Evolutionary conservation across 106 monocot genomes (phyloP), one percentile per base, ranked within the genome.

Genomic region (Apostasia shenzhenica): DNA sequence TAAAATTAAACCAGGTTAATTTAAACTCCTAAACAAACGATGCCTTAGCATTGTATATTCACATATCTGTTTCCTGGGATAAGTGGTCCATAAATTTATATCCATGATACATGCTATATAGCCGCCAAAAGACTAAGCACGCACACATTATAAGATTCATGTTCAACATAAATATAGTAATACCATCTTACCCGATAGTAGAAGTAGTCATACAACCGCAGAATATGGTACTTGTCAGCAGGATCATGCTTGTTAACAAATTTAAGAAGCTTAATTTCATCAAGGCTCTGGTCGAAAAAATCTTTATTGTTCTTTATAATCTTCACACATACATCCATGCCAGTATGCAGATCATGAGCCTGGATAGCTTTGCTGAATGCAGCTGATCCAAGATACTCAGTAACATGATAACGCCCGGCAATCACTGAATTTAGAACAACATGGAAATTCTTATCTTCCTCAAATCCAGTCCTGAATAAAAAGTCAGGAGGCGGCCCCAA

Each of bases 271-370:
- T 99, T 99, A 71, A 99, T 99, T 78, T 99, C 99, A 80, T 99
- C 99, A 72, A 99, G 88, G 72, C 99, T 99, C 83, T 99, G 99
- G 60, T 99, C 99, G 58, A 99, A 99, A 72, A 99, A 99, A 78
- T 99, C 99, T 76, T 99, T 99, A 77, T 99, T 99, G 70, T 99
- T 99, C 78, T 99, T 99, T 70, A 99, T 99, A 60, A 99, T 99
- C 79, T 99, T 99, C 68, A 99, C 79, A 51, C 99, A 99, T 3
- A 99, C 99, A 85, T 99, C 99, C 81, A 90, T 90, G 42, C 99
- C 99, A 12, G 99, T 93, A 57, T 93, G 99, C 72, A 99, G 75
- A 67, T 99, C 99, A 83, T 99, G 99, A 42, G 99, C 99, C 70
- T 99, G 99, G 68, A 99, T 93, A 53, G 99, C 99, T 77, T 99